Evolutionary conservation across 1,284 basidiomycete genomes (phyloP).

Genomic region (Leccinum pseudoinsigne): DNA sequence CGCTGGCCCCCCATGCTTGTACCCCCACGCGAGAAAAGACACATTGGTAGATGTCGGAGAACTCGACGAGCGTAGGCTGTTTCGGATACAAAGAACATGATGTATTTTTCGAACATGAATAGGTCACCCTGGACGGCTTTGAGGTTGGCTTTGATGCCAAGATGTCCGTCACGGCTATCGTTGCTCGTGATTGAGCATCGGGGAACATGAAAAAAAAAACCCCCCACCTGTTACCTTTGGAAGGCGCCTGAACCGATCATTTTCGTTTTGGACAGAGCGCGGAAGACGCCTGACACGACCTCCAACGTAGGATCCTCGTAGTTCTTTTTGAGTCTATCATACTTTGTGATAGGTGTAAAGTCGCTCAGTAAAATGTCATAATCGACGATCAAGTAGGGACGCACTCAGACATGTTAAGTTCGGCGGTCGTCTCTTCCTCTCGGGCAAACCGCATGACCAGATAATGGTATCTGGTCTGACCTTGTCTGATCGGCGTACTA

Average conservation of each 20-base stretch:
- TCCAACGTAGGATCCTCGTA: conserved; percentile 95
- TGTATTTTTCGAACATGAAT: conserved; percentile 96
- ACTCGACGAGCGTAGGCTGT: conserved; percentile 90
- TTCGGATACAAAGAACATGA: conserved; percentile 94
- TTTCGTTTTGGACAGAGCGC: conserved; percentile 88
- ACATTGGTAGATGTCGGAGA: conserved; percentile 89
- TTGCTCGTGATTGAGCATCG: conserved; percentile 5
- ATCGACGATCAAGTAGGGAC: conserved; percentile 29
- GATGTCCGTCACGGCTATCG: conserved; percentile 69
- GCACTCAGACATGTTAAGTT: conserved; percentile 92
- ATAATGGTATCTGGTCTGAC: conserved; percentile 97
- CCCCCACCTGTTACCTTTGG: conserved; percentile 58
- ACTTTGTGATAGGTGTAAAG: conserved; percentile 49
- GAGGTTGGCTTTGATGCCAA: conserved; percentile 93
- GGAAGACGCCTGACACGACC: conserved; percentile 95
- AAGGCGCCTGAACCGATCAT: conserved; percentile 86
- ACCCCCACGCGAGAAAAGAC: conserved; percentile 92
- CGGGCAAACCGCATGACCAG: conserved; percentile 97
- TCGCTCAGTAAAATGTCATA: conserved; percentile 6
- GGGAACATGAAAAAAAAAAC: background rate
- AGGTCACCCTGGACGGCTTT: conserved; percentile 98
- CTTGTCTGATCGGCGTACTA: conserved; percentile 94
- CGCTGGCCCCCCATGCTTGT: conserved; percentile 79
- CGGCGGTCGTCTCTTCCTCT: conserved; percentile 96
- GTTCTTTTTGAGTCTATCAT: conserved; percentile 86